phyloP scores from a whole-genome alignment of 164 flowering plant species.

The Vitis labrusca region DNA sequence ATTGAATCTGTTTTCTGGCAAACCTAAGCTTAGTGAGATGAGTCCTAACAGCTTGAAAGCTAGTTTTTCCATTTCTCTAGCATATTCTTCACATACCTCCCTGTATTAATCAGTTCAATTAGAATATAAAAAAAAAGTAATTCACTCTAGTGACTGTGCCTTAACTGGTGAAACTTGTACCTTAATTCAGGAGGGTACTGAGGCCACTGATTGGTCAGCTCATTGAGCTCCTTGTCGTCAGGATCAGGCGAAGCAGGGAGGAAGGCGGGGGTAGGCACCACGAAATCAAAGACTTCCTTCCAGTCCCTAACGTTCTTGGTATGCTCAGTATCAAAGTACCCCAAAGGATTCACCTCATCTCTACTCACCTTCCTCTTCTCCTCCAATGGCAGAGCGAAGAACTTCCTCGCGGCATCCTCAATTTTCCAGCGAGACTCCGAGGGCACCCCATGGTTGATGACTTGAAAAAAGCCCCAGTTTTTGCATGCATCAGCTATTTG shows the following conservation, averaged over 20 bases:
- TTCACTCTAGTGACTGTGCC: no score
- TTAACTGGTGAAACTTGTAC: constrained; percentile 11
- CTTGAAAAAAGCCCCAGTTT: constrained; percentile 52
- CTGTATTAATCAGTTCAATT: constrained; percentile 17
- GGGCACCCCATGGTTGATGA: constrained; percentile 55
- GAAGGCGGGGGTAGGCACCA: constrained; percentile 18
- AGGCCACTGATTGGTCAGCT: constrained; percentile 40
- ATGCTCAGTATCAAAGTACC: constrained; percentile 47
- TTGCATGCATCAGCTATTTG: constrained; percentile 23
- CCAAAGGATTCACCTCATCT: constrained; percentile 34
- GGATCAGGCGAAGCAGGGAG: constrained; percentile 32
- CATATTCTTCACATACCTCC: constrained; percentile 34
- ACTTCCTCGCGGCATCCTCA: constrained; percentile 30
- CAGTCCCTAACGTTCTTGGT: constrained; percentile 66
- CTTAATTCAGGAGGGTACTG: constrained; percentile 33
- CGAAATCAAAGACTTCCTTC: constrained; percentile 57
- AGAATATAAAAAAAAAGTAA: not conserved
- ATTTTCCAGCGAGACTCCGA: constrained; percentile 13
- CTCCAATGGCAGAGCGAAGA: constrained; percentile 39
- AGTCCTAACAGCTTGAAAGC: constrained; percentile 32
- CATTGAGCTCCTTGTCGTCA: constrained; percentile 21
- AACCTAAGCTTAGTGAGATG: constrained; percentile 39
- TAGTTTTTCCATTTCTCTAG: constrained; percentile 31
- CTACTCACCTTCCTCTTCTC: constrained; percentile 48
- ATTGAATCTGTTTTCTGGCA: constrained; percentile 24